Percentiles rank a stretch among this genome's conserved stretches.
phyloP scores from a whole-genome alignment of 768 basidiomycete genomes.

The Jaapia argillacea region DNA sequence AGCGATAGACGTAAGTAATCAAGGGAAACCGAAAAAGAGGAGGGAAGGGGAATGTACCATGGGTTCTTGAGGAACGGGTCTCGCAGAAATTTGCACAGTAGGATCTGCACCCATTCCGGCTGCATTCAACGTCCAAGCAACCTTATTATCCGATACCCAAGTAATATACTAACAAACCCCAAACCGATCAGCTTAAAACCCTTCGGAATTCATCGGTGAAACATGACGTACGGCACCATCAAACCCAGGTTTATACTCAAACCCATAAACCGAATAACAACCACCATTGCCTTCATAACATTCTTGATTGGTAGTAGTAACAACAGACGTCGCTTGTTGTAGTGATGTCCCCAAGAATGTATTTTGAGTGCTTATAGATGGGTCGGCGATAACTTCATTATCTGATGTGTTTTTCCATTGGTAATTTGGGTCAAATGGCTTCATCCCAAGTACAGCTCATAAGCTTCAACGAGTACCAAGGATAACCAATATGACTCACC shows the following conservation, averaged over 20 bases:
- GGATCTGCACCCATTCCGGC: slow-evolving; percentile 58
- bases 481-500: slow-evolving; percentile 30
- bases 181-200: background rate
- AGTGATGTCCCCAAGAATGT: slow-evolving; percentile 55
- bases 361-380: slow-evolving; percentile 46
- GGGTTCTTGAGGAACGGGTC: slow-evolving; percentile 75
- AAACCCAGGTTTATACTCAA: slow-evolving; percentile 59
- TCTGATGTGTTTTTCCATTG: slow-evolving; percentile 50
- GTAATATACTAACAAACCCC: slow-evolving; percentile 56
- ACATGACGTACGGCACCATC: slow-evolving; percentile 43
- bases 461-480: slow-evolving; percentile 2
- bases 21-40: background rate
- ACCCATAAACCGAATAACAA: slow-evolving; percentile 72
- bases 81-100: slow-evolving; percentile 44
- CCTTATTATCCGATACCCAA: slow-evolving; percentile 64
- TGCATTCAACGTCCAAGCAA: slow-evolving; percentile 68
- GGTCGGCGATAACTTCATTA: slow-evolving; percentile 50
- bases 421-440: slow-evolving; percentile 76
- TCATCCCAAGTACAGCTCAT: slow-evolving; percentile 1
- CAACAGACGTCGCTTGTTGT: slow-evolving; percentile 74
- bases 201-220: background rate
- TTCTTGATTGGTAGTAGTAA: slow-evolving; percentile 53
- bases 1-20: background rate
- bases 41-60: slow-evolving; percentile 42
- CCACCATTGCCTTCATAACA: slow-evolving; percentile 57